Percentiles rank a stretch among this genome's conserved stretches.
phyloP scores from a whole-genome alignment of 805 yeast genomes.

The Wilhelminamyces savonicus region DNA sequence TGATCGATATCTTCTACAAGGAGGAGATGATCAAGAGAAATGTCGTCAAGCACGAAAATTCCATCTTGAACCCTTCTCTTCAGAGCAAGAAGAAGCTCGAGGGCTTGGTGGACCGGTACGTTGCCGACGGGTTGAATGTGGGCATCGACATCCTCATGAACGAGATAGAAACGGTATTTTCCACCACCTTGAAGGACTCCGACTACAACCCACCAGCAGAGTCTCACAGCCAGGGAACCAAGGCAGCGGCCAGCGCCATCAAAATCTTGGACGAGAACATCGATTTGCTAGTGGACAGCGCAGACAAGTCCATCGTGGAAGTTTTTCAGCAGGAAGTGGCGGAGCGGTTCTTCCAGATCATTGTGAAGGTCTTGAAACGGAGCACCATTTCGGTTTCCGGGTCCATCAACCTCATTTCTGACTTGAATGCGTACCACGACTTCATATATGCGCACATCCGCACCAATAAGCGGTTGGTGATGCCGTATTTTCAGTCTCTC shows the following conservation, averaged over 20 bases:
- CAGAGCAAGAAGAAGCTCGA: constrained; percentile 80
- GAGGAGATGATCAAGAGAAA: constrained; percentile 62
- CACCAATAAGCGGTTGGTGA: constrained; percentile 59
- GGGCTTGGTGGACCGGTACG: constrained; percentile 73
- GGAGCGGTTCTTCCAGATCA: constrained; percentile 68
- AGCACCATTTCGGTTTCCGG: constrained; percentile 70
- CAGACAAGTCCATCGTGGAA: constrained; percentile 83
- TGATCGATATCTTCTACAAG: constrained; percentile 85
- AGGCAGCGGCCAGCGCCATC: constrained; percentile 60
- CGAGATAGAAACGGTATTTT: constrained; percentile 63
- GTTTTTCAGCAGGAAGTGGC: constrained; percentile 94
- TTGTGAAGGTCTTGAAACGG: constrained; percentile 74
- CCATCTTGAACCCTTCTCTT: constrained; percentile 71
- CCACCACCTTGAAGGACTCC: constrained; percentile 48
- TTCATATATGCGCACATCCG: constrained; percentile 48
- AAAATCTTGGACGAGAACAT: constrained; percentile 65
- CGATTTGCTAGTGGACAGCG: constrained; percentile 66
- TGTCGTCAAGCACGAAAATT: constrained; percentile 64
- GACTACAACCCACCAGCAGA: constrained; percentile 52
- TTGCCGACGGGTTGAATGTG: constrained; percentile 88
- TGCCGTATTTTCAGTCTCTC: constrained; percentile 72
- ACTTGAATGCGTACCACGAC: constrained; percentile 70
- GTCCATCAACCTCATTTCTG: constrained; percentile 76
- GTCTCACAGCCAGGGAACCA: constrained; percentile 25
- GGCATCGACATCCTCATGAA: constrained; percentile 85